Base-by-base conservation (phyloP, 768 basidiomycete genomes). In the Leccinum incarnatum region DNA sequence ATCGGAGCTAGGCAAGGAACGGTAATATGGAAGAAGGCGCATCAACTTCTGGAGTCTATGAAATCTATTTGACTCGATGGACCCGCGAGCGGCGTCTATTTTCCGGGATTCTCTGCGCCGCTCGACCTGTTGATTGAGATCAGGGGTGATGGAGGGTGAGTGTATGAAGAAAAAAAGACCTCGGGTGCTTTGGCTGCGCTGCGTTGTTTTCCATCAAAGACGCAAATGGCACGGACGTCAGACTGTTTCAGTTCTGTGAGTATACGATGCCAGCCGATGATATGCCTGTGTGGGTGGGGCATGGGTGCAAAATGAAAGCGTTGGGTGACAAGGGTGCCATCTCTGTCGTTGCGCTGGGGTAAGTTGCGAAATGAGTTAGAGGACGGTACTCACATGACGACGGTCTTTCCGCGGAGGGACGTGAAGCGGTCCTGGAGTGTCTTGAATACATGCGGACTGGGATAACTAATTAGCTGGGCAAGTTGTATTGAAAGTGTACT, bases 301-400 rank as follows among this genome's bases (percentile, higher is more conserved):
- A 79, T 73, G 14, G 80, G 85, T 0, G 86, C 80, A 71, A 86
- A 94, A 67, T 93, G 89, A 48, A 93, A 79, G 23, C 91, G 83
- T 67, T 91, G 90, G 0, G 91, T 94, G 67, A 94, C 80, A 57
- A 94, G 85, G 7, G 91, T 94, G 49, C 86, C 92, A 79, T 94
- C 92, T 47, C 92, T 93, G 65, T 54, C 21, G 55, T n/a, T 23
- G 11, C 29, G 17, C 51, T 42, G 2, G 49, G 47, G 29, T 62
- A 19, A 57, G 49, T 5, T 34, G 17, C 3, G n/a, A 23, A 9
- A 17, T 14, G 17, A 1, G 4, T 46, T 21, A 10, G 3, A 21
- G 12, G 42, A 25, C 19, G 29, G 5, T 27, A 37, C 83, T 72
- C 72, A 93, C 91, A 94, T 83, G 53, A 88, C 88, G 54, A 94